Evolutionary conservation across 2,329 filamentous ascomycete species (phyloP), one percentile per base, ranked within the genome.

Genomic region (Lasiodiplodia gonubiensis): DNA sequence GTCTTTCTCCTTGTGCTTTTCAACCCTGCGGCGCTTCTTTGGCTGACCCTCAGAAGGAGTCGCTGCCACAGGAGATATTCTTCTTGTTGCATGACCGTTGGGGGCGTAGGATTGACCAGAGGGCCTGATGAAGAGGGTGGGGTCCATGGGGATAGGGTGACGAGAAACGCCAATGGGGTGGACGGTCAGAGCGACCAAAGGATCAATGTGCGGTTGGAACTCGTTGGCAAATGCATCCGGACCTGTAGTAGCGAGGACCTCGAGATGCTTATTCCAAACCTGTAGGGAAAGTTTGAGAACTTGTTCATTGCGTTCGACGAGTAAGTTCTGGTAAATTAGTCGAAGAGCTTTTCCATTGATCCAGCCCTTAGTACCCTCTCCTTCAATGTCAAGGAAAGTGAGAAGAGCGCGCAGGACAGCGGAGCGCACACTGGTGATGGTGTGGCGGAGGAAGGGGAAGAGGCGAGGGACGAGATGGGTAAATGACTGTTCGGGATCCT

Each of bases 401-500:
- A 94, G 88, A 35, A 99, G 84, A 42, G 95, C 95, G 74, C 97
- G 93, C 55, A 99, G 85, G 4, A 99, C 95, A 11, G 95, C 94
- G 49, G 94, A 90, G 64, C 95, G 92, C 59, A 99, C 95, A 67
- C 92, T 97, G 1, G 93, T 97, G 73, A 99, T 98, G 7, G 96
- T 99, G 78, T 99, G 95, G 68, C 95, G 90, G 53, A 99, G 83
- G 84, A 99, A 99, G 3, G 94, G 94, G 75, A 97, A 99, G 3
- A 99, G 88, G 54, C 95, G 89, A 27, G 96, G 95, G 5, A 99
- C 94, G 37, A 99, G 85, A 70, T 95, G 88, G 4, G 92, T 92
- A 77, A 99, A 99, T 0, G 94, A 97, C 66, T 94, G 90, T 72
- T 94, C 90, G 14, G 92, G 87, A 74, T 97, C 92, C 73, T 91